Evolutionary conservation across 176 grass and related monocot species (phyloP), one percentile per base, ranked within the genome.

Genomic region (Tillandsia leiboldiana): DNA sequence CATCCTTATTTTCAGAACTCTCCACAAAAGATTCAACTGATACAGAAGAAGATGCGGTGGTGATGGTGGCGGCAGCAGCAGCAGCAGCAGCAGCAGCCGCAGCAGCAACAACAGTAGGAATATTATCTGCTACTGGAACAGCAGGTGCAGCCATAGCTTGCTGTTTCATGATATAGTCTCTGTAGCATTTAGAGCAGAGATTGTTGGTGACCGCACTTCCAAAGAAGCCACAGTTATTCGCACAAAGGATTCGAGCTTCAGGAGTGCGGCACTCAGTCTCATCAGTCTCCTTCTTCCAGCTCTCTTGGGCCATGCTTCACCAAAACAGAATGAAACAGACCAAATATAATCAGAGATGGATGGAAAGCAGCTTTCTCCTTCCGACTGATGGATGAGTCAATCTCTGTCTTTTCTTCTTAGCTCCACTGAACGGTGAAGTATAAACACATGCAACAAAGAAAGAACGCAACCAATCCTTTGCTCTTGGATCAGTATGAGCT

Each of bases 201-300:
- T 91, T 88, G 64, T 86, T 91, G 0, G 91, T 91, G 78, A 83
- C 72, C 49, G 84, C 79, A 61, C 71, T 96, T n/a, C 91, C 91
- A 1, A 96, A 96, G 77, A 96, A 96, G 12, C 91, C 91, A 42
- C 91, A 96, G 22, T 88, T 91, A 71, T 96, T 96, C 74, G 81
- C 74, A 64, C 91, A 96, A 56, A 88, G 65, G 49, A 82, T 65
- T 5, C 85, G 85, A 4, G 73, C 79, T 78, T 96, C 91, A 1
- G 81, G 87, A 0, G 81, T 79, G 8, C 87, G 77, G 24, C 75
- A 84, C 67, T 77, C 80, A 12, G 82, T 85, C 68, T 79, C 75
- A 67, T 89, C 87, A 70, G 82, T 70, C 80, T 90, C 87, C 61
- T 90, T 82, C 51, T 81, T 87, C 91, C 87, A 96, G 76, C 91